Evolutionary conservation across 768 basidiomycete species (phyloP).

Genomic region (Leucocoprinus birnbaumii): DNA sequence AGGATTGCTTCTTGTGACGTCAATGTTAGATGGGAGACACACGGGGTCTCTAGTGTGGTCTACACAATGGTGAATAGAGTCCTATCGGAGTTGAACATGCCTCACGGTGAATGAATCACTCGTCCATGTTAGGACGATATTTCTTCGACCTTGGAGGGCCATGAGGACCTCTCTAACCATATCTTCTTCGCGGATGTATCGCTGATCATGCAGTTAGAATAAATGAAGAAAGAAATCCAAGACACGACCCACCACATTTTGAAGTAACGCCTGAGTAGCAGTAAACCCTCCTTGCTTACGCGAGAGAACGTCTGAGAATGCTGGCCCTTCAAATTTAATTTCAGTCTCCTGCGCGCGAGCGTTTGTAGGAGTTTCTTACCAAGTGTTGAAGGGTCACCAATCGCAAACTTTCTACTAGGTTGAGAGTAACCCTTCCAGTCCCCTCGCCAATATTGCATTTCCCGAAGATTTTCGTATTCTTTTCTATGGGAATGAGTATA

Average conservation of each 20-base stretch:
- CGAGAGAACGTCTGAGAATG: conserved; percentile 33
- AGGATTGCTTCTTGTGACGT: conserved; percentile 66
- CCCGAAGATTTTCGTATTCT: conserved; percentile 59
- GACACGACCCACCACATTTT: conserved; percentile 35
- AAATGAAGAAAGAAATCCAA: not conserved
- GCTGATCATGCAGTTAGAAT: conserved; percentile 32
- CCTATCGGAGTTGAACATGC: not conserved
- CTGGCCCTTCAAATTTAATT: conserved; percentile 37
- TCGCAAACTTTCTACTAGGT: conserved; percentile 44
- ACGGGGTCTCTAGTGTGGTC: conserved; percentile 52
- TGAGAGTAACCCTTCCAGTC: conserved; percentile 55
- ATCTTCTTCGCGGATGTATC: conserved; percentile 71
- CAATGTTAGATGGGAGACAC: conserved; percentile 65
- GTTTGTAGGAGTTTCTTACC: conserved; percentile 38
- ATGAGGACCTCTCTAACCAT: conserved; percentile 77
- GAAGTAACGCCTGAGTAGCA: conserved; percentile 35
- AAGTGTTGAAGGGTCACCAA: conserved; percentile 72
- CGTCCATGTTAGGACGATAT: conserved; percentile 47
- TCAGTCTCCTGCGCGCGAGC: not conserved
- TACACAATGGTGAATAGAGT: conserved; percentile 19
- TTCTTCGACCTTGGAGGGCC: conserved; percentile 69
- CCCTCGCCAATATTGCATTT: conserved; percentile 71
- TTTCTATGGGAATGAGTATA: conserved; percentile 44
- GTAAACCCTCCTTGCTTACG: conserved; percentile 28
- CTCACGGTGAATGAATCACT: conserved; percentile 30